Conservation (phyloP, 1,139 yeast species). For the Diutina ranongensis region DNA sequence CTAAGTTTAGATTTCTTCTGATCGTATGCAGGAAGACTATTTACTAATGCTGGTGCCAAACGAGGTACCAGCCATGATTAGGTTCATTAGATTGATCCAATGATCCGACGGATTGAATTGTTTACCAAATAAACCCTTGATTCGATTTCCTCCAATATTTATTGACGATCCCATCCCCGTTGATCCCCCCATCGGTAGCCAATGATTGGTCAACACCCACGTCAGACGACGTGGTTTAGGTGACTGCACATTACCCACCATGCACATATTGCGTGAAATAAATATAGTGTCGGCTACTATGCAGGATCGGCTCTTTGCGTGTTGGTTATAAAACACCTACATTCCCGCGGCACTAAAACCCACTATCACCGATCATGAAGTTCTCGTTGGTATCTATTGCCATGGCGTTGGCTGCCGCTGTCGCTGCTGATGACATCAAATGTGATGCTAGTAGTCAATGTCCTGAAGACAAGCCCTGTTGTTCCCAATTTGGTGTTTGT, state of each 20-base stretch:
- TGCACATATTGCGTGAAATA: too few species aligned
- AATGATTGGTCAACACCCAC: too few species aligned
- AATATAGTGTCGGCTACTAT: too few species aligned
- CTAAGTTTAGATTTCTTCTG: background rate
- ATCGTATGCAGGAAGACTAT: background rate
- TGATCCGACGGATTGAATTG: too few species aligned
- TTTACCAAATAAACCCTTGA: too few species aligned
- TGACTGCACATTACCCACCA: too few species aligned
- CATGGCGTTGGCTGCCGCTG: background rate
- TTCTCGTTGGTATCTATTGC: background rate
- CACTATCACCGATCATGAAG: background rate
- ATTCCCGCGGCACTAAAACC: background rate
- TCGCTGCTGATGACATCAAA: constrained; percentile 11
- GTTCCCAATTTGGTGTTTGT: constrained; percentile 77
- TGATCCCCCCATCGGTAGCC: too few species aligned
- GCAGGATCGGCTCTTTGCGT: background rate
- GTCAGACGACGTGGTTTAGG: too few species aligned
- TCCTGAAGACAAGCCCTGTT: constrained; percentile 67
- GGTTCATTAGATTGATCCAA: background rate
- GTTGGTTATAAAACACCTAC: background rate
- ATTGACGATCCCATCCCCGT: too few species aligned
- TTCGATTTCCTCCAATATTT: too few species aligned
- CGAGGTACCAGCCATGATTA: background rate
- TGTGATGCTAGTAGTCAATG: constrained; percentile 46
- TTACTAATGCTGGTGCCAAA: background rate